phyloP scores from a whole-genome alignment of 2,329 filamentous ascomycete species.

The Metarhizium robertsii region DNA sequence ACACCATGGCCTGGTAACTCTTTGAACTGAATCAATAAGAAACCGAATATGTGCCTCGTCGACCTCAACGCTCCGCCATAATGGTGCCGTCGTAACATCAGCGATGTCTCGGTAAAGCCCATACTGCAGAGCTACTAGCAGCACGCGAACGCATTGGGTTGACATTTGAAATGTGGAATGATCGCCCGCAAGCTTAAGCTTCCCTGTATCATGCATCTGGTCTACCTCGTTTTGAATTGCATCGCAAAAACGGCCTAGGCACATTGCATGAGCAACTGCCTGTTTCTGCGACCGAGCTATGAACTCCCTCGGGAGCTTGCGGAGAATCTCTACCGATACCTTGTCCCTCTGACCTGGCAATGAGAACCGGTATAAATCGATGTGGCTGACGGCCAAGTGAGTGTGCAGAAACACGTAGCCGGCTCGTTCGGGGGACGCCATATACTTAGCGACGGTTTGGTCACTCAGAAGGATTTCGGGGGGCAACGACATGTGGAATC shows the following conservation, averaged over 20 bases:
- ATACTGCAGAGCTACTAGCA: constrained; percentile 26
- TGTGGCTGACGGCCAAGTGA: constrained; percentile 24
- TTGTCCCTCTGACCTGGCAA: constrained; percentile 25
- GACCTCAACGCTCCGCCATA: constrained; percentile 22
- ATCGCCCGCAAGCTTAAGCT: constrained; percentile 19
- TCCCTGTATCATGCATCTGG: constrained; percentile 14
- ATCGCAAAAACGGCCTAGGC: constrained; percentile 26
- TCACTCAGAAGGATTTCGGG: constrained; percentile 24
- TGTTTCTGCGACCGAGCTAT: constrained; percentile 27
- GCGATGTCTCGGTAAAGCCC: constrained; percentile 24
- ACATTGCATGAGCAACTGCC: constrained; percentile 28
- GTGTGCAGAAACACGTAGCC: constrained; percentile 29
- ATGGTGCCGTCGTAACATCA: constrained; percentile 26
- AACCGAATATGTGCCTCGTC: constrained; percentile 22
- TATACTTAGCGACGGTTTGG: constrained; percentile 21
- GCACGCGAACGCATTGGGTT: constrained; percentile 20
- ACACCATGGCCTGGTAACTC: constrained; percentile 23
- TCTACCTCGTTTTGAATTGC: constrained; percentile 21
- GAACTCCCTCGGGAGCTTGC: constrained; percentile 26
- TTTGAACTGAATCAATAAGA: constrained; percentile 24
- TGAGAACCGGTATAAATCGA: constrained; percentile 30
- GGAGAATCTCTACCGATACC: constrained; percentile 21
- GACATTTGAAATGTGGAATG: constrained; percentile 22
- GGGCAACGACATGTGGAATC: constrained; percentile 25
- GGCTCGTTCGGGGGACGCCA: constrained; percentile 19